Evolutionary conservation across 2,329 filamentous ascomycete genomes (phyloP).

Genomic region (Nothophaeocryptopus gaeumannii): DNA sequence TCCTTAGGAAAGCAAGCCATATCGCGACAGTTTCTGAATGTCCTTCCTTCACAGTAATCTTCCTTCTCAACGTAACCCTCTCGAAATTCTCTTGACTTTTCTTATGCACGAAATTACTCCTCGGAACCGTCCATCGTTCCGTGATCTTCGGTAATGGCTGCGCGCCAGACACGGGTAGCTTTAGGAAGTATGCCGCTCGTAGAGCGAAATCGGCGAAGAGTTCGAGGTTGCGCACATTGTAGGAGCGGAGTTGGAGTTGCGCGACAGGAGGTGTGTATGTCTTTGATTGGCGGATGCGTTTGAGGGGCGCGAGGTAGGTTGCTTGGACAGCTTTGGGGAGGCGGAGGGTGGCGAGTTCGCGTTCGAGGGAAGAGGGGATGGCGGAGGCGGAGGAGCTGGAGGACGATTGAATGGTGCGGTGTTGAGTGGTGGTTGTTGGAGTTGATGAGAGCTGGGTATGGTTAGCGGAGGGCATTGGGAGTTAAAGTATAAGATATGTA

Average conservation of each 20-base stretch:
- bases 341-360: constrained; percentile 46
- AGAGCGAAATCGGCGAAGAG: constrained; percentile 94
- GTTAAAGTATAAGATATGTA: constrained; percentile 20
- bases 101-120: constrained; percentile 88
- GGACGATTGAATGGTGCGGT: constrained; percentile 20
- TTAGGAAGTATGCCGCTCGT: constrained; percentile 89
- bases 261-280: constrained; percentile 68
- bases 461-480: constrained; percentile 1
- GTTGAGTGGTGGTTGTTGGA: constrained; percentile 10
- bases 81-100: constrained; percentile 98
- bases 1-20: constrained; percentile 89
- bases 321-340: constrained; percentile 79
- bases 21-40: constrained; percentile 82
- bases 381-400: constrained; percentile 12
- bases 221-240: constrained; percentile 82
- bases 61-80: constrained; percentile 75
- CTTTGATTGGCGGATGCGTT: constrained; percentile 59
- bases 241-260: constrained; percentile 89
- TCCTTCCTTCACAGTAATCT: constrained; percentile 92
- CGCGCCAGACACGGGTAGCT: constrained; percentile 80
- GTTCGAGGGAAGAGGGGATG: constrained; percentile 13
- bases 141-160: constrained; percentile 80
- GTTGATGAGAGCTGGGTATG: constrained; percentile 23
- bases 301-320: constrained; percentile 79
- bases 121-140: constrained; percentile 92